Evolutionary conservation across 2,329 filamentous ascomycete species (phyloP).

Genomic region (Curvularia sp.): DNA sequence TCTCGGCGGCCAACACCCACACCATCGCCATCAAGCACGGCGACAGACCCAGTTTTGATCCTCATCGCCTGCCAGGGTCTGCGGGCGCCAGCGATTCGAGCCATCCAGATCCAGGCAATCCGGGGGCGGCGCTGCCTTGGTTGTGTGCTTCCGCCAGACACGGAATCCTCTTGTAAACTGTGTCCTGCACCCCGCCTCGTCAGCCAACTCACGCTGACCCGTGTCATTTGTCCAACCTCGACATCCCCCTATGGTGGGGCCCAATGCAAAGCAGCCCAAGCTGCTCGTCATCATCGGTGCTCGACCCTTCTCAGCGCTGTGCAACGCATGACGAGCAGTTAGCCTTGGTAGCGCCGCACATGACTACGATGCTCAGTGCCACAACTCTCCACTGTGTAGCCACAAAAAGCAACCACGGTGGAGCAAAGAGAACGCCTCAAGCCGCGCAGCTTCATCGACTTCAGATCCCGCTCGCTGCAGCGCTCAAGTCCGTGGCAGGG

Average conservation of each 20-base stretch:
- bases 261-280: slow-evolving; percentile 4
- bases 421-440: neutral
- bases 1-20: slow-evolving; percentile 2
- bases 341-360: slow-evolving; percentile 14
- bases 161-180: neutral
- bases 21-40: neutral
- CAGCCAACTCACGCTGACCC: slow-evolving; percentile 1
- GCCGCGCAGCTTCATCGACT: neutral
- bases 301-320: neutral
- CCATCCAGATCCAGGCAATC: slow-evolving; percentile 1
- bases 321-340: slow-evolving; percentile 5
- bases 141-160: neutral
- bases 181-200: slow-evolving; percentile 25
- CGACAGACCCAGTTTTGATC: slow-evolving; percentile 12
- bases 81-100: slow-evolving; percentile 11
- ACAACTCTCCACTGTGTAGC: slow-evolving; percentile 7
- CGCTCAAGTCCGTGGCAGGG: neutral
- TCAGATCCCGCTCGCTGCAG: neutral
- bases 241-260: slow-evolving; percentile 1
- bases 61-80: slow-evolving; percentile 7
- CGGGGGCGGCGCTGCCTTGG: slow-evolving; percentile 7
- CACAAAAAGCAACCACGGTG: slow-evolving; percentile 27
- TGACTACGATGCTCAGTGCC: slow-evolving; percentile 10
- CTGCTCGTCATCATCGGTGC: slow-evolving; percentile 8
- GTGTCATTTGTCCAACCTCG: slow-evolving; percentile 4